Conservation (phyloP, 495 filamentous ascomycete species). For the Daldinia decipiens region DNA sequence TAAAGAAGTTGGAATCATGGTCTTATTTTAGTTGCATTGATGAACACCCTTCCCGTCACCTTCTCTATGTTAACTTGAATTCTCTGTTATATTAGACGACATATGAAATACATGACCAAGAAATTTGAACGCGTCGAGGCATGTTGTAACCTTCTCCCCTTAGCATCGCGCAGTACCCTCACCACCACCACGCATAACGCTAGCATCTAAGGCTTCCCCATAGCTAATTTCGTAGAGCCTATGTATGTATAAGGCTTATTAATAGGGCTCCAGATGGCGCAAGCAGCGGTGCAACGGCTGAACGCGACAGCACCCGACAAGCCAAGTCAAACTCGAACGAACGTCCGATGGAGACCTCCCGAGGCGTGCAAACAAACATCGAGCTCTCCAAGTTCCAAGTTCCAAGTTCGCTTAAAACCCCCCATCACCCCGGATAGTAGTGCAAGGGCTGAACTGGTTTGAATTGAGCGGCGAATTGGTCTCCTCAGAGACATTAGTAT, state of each 20-base stretch:
- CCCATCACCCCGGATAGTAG: not conserved
- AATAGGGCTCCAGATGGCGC: slow-evolving; percentile 17
- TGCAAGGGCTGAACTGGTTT: not conserved
- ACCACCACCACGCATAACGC: slow-evolving; percentile 18
- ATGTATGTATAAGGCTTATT: slow-evolving; percentile 30
- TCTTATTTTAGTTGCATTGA: slow-evolving; percentile 16
- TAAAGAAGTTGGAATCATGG: slow-evolving; percentile 32
- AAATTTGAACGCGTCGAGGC: not conserved
- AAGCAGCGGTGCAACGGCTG: slow-evolving; percentile 15
- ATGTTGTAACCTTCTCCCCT: not conserved
- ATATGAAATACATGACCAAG: not conserved
- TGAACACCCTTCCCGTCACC: slow-evolving; percentile 14
- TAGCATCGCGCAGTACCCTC: slow-evolving; percentile 9
- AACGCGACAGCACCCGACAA: slow-evolving; percentile 9
- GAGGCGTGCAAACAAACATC: not conserved
- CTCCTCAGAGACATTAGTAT: slow-evolving; percentile 5
- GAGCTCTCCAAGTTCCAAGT: not conserved
- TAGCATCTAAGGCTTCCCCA: slow-evolving; percentile 28
- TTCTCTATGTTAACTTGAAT: slow-evolving; percentile 6
- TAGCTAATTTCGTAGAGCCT: slow-evolving; percentile 31
- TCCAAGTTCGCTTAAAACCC: not conserved
- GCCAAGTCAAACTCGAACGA: not conserved
- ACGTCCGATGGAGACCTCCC: not conserved
- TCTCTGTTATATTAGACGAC: not conserved
- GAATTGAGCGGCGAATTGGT: slow-evolving; percentile 28